Evolutionary conservation across 1,284 basidiomycete genomes (phyloP).

Genomic region (Butyriboletus regius): DNA sequence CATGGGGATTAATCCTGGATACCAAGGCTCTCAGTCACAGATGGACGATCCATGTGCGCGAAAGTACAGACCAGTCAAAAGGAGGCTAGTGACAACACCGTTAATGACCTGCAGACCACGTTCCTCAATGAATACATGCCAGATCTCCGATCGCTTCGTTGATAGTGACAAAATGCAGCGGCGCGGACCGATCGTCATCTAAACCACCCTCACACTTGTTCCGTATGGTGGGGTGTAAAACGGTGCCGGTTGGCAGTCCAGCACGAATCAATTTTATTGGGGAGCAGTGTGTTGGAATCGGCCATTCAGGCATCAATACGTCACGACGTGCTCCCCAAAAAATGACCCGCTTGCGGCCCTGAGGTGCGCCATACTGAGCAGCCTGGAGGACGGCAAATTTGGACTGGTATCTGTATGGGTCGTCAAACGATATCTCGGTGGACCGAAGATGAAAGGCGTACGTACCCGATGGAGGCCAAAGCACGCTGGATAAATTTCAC

Average conservation of each 20-base stretch:
- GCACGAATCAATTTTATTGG: conserved; percentile 26
- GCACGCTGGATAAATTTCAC: conserved; percentile 58
- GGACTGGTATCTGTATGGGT: conserved; percentile 54
- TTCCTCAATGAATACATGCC: conserved; percentile 36
- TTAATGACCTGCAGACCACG: conserved; percentile 1
- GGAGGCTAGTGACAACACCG: conserved; percentile 37
- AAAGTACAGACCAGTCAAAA: conserved; percentile 51
- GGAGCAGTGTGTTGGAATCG: conserved; percentile 52
- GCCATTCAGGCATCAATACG: conserved; percentile 51
- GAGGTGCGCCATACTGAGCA: conserved; percentile 62
- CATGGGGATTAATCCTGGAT: conserved; percentile 48
- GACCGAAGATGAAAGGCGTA: conserved; percentile 4
- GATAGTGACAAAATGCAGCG: conserved; percentile 49
- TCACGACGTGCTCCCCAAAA: conserved; percentile 58
- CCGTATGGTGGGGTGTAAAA: conserved; percentile 38
- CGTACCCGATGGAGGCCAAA: conserved; percentile 55
- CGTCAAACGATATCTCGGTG: not conserved
- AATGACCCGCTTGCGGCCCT: conserved; percentile 58
- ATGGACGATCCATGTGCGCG: not conserved
- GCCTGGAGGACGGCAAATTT: conserved; percentile 59
- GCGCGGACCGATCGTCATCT: conserved; percentile 45
- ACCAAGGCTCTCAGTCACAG: conserved; percentile 3
- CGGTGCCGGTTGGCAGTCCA: conserved; percentile 35
- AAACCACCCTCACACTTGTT: conserved; percentile 29
- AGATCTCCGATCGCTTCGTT: conserved; percentile 60